Percentiles rank a stretch among this genome's conserved stretches.
Conservation (phyloP, 495 filamentous ascomycete genomes). For the Hyphodiscus hymeniophilus region DNA sequence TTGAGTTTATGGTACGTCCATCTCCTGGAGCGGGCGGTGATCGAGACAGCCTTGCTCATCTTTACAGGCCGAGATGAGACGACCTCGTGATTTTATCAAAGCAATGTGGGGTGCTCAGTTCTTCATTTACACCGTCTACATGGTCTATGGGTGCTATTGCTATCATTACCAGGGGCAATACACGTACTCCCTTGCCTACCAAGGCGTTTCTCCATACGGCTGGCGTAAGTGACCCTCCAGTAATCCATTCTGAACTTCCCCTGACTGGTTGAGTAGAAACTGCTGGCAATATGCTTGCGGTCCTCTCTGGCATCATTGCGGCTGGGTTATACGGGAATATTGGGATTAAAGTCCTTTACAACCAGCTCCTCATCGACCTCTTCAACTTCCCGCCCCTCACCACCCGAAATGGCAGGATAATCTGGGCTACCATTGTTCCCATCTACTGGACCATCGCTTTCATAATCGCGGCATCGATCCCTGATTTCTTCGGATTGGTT, state of each 20-base stretch:
- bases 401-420: background rate
- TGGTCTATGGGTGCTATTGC: slow-evolving; percentile 47
- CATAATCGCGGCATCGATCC: slow-evolving; percentile 41
- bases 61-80: slow-evolving; percentile 47
- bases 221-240: slow-evolving; percentile 19
- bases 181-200: slow-evolving; percentile 35
- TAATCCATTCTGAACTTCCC: too few relatives aligned
- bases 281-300: slow-evolving; percentile 35
- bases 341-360: slow-evolving; percentile 53
- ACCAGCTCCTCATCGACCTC: background rate
- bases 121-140: slow-evolving; percentile 41
- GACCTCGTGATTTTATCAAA: slow-evolving; percentile 53
- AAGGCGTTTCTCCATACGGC: slow-evolving; percentile 38
- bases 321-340: slow-evolving; percentile 53
- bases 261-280: background rate
- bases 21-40: too few relatives aligned
- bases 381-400: background rate
- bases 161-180: slow-evolving; percentile 50
- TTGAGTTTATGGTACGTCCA: slow-evolving; percentile 43
- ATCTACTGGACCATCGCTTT: slow-evolving; percentile 49
- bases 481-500: slow-evolving; percentile 35
- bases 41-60: too few relatives aligned
- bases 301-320: slow-evolving; percentile 43
- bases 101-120: slow-evolving; percentile 45
- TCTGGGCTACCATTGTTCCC: slow-evolving; percentile 32